phyloP scores from a whole-genome alignment of 345 rosid species.

The Eucalyptus pauciflora region DNA sequence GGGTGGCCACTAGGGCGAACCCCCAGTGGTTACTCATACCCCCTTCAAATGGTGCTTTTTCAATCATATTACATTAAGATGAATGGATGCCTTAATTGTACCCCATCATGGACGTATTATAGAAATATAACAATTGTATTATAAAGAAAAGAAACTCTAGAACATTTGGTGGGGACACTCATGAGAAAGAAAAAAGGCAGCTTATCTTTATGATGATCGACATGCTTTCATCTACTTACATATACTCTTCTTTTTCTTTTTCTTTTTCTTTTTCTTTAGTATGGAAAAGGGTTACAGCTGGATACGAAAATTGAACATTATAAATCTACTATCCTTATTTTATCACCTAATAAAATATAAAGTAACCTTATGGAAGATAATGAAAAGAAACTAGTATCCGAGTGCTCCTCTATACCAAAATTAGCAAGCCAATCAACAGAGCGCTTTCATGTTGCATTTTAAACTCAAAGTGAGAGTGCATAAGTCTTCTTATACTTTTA shows the following conservation, averaged over 20 bases:
- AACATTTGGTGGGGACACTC: neutral
- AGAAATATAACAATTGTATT: too few species aligned
- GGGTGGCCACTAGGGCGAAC: too few species aligned
- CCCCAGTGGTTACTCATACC: too few species aligned
- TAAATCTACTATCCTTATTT: too few species aligned
- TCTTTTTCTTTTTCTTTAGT: too few species aligned
- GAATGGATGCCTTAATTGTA: too few species aligned
- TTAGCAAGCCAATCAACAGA: neutral
- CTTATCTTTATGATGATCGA: neutral
- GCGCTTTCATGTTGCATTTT: neutral
- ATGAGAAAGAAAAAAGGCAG: neutral
- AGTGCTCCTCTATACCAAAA: neutral
- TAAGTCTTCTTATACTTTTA: neutral
- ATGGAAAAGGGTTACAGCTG: neutral
- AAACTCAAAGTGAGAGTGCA: neutral
- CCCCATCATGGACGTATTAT: too few species aligned
- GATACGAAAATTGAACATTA: too few species aligned
- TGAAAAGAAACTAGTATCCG: too few species aligned
- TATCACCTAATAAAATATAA: neutral
- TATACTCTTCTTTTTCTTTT: too few species aligned
- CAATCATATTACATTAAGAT: too few species aligned
- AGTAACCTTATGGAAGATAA: neutral
- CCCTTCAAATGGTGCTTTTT: too few species aligned
- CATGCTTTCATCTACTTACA: neutral
- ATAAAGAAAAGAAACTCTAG: neutral